Base-by-base conservation (phyloP, 495 filamentous ascomycete species). In the Penicillium angulare region DNA sequence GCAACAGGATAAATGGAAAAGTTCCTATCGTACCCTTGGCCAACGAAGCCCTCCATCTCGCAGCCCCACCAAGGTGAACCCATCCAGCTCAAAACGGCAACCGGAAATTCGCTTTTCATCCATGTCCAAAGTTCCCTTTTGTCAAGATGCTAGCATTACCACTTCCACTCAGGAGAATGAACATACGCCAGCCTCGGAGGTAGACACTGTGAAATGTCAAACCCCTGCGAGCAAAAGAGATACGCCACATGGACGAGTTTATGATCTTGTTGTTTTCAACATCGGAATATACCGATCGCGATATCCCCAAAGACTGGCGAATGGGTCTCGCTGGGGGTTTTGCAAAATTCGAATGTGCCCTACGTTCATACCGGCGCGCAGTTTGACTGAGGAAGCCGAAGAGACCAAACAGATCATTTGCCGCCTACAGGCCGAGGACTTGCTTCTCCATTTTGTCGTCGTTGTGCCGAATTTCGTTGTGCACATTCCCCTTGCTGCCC, bases 1-100 rank as follows among this genome's bases (percentile, higher is more conserved):
- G 33, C 53, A 60, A 17, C 40, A 23, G n/a, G 51, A 48, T 23
- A 63, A 56, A 17, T 65, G 62, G 62, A 55, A 24, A 50, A 24
- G 38, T n/a, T n/a, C 46, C 4, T 2, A 20, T 20, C 56, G 45
- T 29, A 23, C 24, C 32, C 42, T 22, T 18, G 20, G 17, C 24
- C 54, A 47, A 23, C 44, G 48, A 2, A 7, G 16, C n/a, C 50
- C 50, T 20, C 53, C 57, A 7, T 42, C 42, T 42, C 47, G 46
- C 35, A 57, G 45, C 29, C 48, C 50, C 3, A 20, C 20, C 9
- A 54, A 52, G 13, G 21, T 26, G 3, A 18, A 41, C 16, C 7
- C 2, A 12, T 39, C 12, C 34, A 31, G 32, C 20, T n/a, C 45
- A 20, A 53, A 38, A 24, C 20, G 20, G 10, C 39, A 27, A 16